These are phyloP conservation scores for Dactylis glomerata DNA, from an alignment of 176 grass and related monocot species.

Conservation along the genomic window DNA sequence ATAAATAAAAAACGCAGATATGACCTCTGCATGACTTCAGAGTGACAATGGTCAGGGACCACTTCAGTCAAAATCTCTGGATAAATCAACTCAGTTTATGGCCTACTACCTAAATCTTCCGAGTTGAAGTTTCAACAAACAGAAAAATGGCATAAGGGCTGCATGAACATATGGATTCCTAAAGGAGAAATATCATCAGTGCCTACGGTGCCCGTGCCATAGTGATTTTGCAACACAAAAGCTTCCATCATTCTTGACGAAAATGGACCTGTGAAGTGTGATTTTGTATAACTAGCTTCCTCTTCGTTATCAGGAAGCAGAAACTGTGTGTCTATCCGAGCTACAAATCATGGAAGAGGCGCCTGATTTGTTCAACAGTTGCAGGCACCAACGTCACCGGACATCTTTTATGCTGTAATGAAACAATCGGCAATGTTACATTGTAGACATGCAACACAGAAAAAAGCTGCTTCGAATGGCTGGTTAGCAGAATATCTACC, in stretches of 20 bases:
- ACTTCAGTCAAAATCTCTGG: background rate
- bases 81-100: background rate
- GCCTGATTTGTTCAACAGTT: slow-evolving; percentile 78
- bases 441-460: background rate
- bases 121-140: background rate
- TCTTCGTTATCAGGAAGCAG: background rate
- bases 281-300: background rate
- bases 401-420: slow-evolving; percentile 82
- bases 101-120: background rate
- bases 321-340: background rate
- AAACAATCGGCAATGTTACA: background rate
- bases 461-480: background rate
- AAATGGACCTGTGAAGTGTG: background rate
- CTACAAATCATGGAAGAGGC: slow-evolving; percentile 95
- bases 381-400: slow-evolving; percentile 76
- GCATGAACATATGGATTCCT: slow-evolving; percentile 3
- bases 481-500: slow-evolving; percentile 44
- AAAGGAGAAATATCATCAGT: background rate
- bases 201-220: background rate
- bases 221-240: background rate
- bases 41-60: background rate
- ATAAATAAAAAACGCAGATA: background rate
- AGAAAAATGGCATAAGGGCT: background rate
- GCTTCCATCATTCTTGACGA: background rate
- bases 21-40: slow-evolving; percentile 1